These are phyloP conservation scores for Suillus cothurnatus DNA, from an alignment of 768 basidiomycete genomes.

Conservation along the genomic window DNA sequence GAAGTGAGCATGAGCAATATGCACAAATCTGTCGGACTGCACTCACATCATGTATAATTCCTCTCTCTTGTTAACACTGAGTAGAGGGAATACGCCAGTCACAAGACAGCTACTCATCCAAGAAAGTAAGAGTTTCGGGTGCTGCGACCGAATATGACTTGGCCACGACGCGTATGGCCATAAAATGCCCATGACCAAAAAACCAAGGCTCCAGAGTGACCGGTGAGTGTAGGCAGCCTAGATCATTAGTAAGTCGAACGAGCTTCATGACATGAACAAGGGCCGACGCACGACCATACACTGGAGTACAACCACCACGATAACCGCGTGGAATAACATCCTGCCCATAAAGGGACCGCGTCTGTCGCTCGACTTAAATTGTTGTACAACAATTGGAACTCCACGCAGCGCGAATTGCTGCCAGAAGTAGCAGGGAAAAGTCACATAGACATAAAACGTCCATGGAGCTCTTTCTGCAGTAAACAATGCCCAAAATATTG, in stretches of 20 bases:
- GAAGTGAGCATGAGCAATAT: constrained; percentile 19
- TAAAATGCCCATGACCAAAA: constrained; percentile 54
- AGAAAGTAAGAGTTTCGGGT: constrained; percentile 28
- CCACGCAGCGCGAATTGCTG: constrained; percentile 45
- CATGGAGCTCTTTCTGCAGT: constrained; percentile 64
- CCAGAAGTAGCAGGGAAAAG: constrained; percentile 83
- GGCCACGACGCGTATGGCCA: constrained; percentile 70
- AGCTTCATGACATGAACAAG: background rate
- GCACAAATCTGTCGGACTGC: background rate
- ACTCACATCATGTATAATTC: constrained; percentile 61
- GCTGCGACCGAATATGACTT: constrained; percentile 26
- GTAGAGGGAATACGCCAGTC: constrained; percentile 69
- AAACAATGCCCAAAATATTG: constrained; percentile 52
- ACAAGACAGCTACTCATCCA: constrained; percentile 57
- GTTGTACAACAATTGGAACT: constrained; percentile 16
- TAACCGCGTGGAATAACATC: constrained; percentile 5
- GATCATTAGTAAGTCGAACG: constrained; percentile 7
- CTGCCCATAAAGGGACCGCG: background rate
- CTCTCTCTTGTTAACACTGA: constrained; percentile 74
- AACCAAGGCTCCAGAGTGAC: constrained; percentile 71
- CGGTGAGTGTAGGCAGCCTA: constrained; percentile 75
- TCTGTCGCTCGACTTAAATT: background rate
- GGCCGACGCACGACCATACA: constrained; percentile 69
- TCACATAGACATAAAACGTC: constrained; percentile 75
- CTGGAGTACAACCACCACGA: constrained; percentile 50